phyloP scores from a whole-genome alignment of 306 rosid genomes.

The Herpetospermum pedunculosum region DNA sequence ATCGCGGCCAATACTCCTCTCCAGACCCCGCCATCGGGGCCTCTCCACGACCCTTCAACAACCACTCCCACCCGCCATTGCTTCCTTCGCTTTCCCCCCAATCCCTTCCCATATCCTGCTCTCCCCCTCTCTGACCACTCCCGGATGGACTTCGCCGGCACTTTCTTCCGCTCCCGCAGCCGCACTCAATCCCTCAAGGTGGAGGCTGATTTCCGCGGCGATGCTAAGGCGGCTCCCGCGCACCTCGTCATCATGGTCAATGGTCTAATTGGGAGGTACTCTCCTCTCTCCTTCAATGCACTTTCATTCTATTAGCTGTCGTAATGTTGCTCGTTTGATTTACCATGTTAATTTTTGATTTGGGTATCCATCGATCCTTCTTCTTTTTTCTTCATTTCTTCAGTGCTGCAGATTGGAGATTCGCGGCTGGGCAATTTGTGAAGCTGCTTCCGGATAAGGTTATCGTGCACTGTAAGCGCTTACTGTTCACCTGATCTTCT shows the following conservation, averaged over 20 bases:
- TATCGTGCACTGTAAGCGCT: conserved; percentile 68
- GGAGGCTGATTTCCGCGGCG: conserved; percentile 21
- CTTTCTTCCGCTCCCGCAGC: conserved; percentile 19
- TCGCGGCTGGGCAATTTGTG: conserved; percentile 66
- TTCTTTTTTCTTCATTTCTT: conserved; percentile 13
- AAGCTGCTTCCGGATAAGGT: conserved; percentile 70
- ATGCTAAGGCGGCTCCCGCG: conserved; percentile 19
- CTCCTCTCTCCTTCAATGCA: not conserved
- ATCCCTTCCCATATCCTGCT: conserved; percentile 7
- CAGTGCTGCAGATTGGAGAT: conserved; percentile 89
- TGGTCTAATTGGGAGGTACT: conserved; percentile 71
- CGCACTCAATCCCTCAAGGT: conserved; percentile 18
- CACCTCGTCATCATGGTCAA: conserved; percentile 87
- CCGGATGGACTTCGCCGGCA: conserved; percentile 30
- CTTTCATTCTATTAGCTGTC: not conserved
- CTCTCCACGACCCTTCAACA: not conserved
- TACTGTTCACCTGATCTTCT: conserved; percentile 4
- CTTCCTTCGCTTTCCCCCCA: conserved; percentile 12
- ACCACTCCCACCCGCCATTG: not conserved
- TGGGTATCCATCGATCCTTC: not conserved
- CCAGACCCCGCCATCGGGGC: conserved; percentile 15
- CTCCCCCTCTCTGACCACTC: conserved; percentile 8
- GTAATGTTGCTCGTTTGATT: not conserved
- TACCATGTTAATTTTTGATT: not conserved
- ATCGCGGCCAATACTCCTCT: conserved; percentile 18